phyloP scores from a whole-genome alignment of 108 stramenopile genomes.

The Thalassiosira profunda region DNA sequence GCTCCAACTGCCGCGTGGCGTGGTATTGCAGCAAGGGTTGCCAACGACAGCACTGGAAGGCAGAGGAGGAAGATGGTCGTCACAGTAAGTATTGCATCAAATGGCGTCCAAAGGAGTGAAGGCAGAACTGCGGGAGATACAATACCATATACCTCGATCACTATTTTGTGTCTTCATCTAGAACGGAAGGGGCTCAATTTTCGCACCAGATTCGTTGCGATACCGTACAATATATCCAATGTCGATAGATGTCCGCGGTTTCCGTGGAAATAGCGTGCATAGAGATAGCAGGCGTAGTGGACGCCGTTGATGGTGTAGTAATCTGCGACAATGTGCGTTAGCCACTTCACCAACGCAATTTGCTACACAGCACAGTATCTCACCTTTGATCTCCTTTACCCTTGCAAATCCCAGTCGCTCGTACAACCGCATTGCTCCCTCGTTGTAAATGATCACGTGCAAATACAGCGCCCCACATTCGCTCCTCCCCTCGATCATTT shows the following conservation, averaged over 20 bases:
- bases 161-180: too few species aligned
- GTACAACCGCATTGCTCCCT: constrained; percentile 82
- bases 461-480: constrained; percentile 75
- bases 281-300: constrained; percentile 75
- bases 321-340: constrained; percentile 39
- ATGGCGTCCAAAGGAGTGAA: too few species aligned
- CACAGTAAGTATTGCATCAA: too few species aligned
- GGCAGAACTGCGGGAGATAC: too few species aligned
- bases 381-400: constrained; percentile 68
- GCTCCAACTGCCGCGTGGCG: too few species aligned
- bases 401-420: constrained; percentile 77
- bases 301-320: constrained; percentile 81
- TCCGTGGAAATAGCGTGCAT: constrained; percentile 84
- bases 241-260: constrained; percentile 35
- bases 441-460: constrained; percentile 82
- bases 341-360: neutral
- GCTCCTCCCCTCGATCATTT: constrained; percentile 50
- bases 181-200: too few species aligned
- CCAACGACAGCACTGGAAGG: too few species aligned
- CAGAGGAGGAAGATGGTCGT: too few species aligned
- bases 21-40: too few species aligned
- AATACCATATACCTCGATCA: too few species aligned
- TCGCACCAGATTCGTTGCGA: too few species aligned
- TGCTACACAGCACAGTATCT: neutral
- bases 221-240: too few species aligned